Base-by-base conservation (phyloP, 2,329 filamentous ascomycete species). In the Fusarium sp. region DNA sequence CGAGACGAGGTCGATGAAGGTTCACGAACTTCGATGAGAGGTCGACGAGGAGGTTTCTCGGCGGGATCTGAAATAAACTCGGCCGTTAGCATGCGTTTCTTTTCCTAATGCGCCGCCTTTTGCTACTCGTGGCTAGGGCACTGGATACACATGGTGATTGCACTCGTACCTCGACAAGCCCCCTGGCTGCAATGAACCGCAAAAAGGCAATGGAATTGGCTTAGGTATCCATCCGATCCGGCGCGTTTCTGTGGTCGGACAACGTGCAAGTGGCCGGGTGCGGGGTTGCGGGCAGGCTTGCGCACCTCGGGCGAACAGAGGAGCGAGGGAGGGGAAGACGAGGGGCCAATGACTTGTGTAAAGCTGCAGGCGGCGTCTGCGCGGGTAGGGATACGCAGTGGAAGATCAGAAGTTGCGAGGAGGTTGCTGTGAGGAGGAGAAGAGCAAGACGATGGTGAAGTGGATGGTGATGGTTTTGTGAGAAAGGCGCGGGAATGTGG, bases 271-370 rank as follows among this genome's bases (percentile, higher is more conserved):
- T 75, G 71, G 57, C 43, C 58, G 63, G 27, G 61, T 64, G 76
- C 76, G 76, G 76, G 76, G 76, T 52, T 9, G 45, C 22, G 22
- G 76, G 64, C 65, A 64, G 52, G 43, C 65, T 72, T 67, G 63
- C 60, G 65, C 35, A 29, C 27, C 27, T 29, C 27, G 39, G 57
- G 43, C 33, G 57, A 66, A 56, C 59, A 64, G 64, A 73, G 37
- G 64, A 61, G 52, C 67, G 69, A 69, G 61, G 50, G 68, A 64
- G 35, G 62, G 54, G 50, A 58, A 69, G 64, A 64, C 58, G 67
- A 52, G 71, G 65, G 69, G 63, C 64, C 69, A 77, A 76, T 76
- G 65, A 68, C 61, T 72, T 52, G 64, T 66, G 48, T 65, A 63
- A 54, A 72, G 65, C 68, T 67, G 68, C 56, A 37, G 67, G 65